These are phyloP conservation scores for Nephromyces sp. DNA, from an alignment of 169 alveolate genomes.

Conservation along the genomic window DNA sequence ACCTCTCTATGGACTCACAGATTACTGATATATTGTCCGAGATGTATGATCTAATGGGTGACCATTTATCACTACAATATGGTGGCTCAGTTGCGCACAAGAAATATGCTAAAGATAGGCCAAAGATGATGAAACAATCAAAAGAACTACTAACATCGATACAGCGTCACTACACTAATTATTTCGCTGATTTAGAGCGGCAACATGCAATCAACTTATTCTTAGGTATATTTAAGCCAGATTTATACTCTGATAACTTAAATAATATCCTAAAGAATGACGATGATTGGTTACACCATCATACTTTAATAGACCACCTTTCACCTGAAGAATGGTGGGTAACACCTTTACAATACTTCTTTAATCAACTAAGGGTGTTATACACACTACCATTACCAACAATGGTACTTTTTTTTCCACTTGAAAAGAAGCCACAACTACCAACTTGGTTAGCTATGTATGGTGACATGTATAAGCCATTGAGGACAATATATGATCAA, in stretches of 20 bases:
- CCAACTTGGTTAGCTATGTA: neutral
- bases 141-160: slow-evolving; percentile 48
- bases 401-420: neutral
- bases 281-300: slow-evolving; percentile 11
- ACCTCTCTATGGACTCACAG: neutral
- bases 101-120: slow-evolving; percentile 41
- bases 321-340: slow-evolving; percentile 3
- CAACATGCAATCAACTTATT: slow-evolving; percentile 45
- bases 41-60: slow-evolving; percentile 47
- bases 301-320: too few species aligned
- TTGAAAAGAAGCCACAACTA: neutral
- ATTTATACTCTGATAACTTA: neutral
- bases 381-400: neutral
- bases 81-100: slow-evolving; percentile 60
- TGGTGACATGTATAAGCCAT: too few species aligned
- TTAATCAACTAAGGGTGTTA: slow-evolving; percentile 12
- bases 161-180: slow-evolving; percentile 44
- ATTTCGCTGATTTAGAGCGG: slow-evolving; percentile 50
- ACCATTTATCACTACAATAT: slow-evolving; percentile 53
- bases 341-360: slow-evolving; percentile 6
- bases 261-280: too few species aligned
- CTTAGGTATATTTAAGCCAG: slow-evolving; percentile 35
- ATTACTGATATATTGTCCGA: neutral
- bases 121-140: slow-evolving; percentile 39
- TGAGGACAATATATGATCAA: too few species aligned